A percentile compares a stretch with the other conserved stretches of the same genome.
phyloP scores from a whole-genome alignment of 148 eudicot species.

The Silene uniflora region DNA sequence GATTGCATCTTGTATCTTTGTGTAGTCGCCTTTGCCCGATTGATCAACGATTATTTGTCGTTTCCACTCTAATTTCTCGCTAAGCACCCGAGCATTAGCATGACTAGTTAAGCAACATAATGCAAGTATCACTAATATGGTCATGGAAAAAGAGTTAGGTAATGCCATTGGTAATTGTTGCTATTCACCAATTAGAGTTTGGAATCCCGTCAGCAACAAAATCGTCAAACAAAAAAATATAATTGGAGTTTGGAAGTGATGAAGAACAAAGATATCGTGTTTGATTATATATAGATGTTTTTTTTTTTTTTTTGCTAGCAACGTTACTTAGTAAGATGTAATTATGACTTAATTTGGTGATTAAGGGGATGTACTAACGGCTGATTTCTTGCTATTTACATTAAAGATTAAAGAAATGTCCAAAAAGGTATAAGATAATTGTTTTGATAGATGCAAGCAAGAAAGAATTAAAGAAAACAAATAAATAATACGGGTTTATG shows the following conservation, averaged over 20 bases:
- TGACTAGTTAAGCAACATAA: conserved; percentile 3
- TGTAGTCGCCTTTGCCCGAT: conserved; percentile 31
- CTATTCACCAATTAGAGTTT: too few species aligned
- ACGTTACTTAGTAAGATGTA: conserved; percentile 8
- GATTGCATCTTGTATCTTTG: conserved; percentile 41
- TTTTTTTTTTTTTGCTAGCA: background rate
- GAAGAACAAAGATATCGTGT: conserved; percentile 22
- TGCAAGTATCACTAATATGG: background rate
- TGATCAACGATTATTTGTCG: conserved; percentile 26
- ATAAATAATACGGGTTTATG: too few species aligned
- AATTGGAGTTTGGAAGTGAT: too few species aligned
- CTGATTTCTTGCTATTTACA: conserved; percentile 27
- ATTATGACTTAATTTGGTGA: conserved; percentile 4
- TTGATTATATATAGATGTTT: conserved; percentile 10
- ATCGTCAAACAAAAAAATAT: too few species aligned
- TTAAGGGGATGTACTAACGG: conserved; percentile 17
- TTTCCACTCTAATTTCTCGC: conserved; percentile 19
- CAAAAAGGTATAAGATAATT: too few species aligned
- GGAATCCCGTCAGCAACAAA: too few species aligned
- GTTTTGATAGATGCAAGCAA: too few species aligned
- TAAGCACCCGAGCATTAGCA: conserved; percentile 10
- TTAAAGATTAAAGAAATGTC: background rate
- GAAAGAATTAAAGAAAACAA: too few species aligned
- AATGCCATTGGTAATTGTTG: conserved; percentile 5
- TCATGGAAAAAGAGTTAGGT: background rate